Base-by-base conservation (phyloP, 805 yeast genomes). In the Yarrowia sp. region DNA sequence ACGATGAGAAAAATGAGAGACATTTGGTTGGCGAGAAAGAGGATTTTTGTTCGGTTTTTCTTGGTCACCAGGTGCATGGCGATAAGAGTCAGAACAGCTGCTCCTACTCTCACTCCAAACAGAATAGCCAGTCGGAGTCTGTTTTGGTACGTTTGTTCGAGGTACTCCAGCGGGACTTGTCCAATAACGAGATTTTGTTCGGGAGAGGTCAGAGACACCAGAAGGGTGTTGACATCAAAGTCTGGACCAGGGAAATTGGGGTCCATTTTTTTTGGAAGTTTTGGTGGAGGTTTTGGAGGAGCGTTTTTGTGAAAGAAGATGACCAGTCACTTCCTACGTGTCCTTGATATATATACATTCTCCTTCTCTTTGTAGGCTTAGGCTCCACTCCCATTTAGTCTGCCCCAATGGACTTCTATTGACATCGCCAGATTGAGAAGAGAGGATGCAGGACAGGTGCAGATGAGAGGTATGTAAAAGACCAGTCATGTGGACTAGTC, bases 21-120 rank as follows among this genome's bases (percentile, higher is more conserved):
- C 46, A 17, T 26, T 8, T 54, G 61, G 14, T 54, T 54, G n/a
- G 61, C 61, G 19, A 54, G 19, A 38, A 54, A 54, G 1, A 54
- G 46, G 26, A 54, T 16, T 12, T 54, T 54, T 19, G 61, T 54
- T 9, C 61, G 26, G 35, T 19, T 54, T 7, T 38, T 35, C n/a
- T 28, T 54, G 26, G 16, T 12, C 3, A 54, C 35, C 26, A 54
- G 35, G 19, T 54, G 61, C 61, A 54, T 54, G 26, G 61, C 46
- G 5, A 54, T 54, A 2, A 54, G 46, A 3, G 61, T 54, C 19
- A 54, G 30, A 12, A 54, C 4, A 11, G 61, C 61, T 11, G 61
- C 33, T 28, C 61, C 61, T 17, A 54, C 41, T 36, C 61, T 16
- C 1, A 54, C 61, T 21, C 61, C 61, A 26, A 54, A 38, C 4